Percentiles rank a stretch among this genome's conserved stretches.
Evolutionary conservation across 345 rosid genomes (phyloP).

Genomic region (Conringia planisiliqua): DNA sequence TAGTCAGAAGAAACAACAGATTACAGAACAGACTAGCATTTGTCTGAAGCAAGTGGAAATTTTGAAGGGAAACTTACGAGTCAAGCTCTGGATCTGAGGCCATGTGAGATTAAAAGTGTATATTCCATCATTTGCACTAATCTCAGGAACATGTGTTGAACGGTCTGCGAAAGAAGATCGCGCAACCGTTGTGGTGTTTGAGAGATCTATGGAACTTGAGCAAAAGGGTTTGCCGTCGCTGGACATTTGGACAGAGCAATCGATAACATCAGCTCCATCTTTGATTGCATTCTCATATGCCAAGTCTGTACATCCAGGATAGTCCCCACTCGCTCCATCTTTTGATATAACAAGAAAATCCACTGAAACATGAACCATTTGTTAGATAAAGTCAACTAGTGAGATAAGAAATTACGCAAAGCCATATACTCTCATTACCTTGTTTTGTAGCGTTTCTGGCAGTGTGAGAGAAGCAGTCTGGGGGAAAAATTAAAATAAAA

Average conservation of each 20-base stretch:
- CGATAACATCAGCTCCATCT: conserved; percentile 62
- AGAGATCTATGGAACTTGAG: conserved; percentile 48
- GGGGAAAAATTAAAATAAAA: too few relatives aligned
- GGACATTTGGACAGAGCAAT: conserved; percentile 79
- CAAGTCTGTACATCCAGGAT: conserved; percentile 65
- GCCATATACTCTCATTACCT: conserved; percentile 37
- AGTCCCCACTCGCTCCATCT: conserved; percentile 84
- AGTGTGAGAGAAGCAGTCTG: conserved; percentile 66
- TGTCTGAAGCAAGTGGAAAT: neutral
- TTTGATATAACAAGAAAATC: conserved; percentile 49
- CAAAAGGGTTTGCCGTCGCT: conserved; percentile 63
- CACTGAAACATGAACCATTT: conserved; percentile 33
- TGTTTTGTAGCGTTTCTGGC: conserved; percentile 41
- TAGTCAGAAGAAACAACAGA: too few relatives aligned
- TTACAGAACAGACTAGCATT: neutral
- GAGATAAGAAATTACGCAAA: too few relatives aligned
- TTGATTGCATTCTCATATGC: conserved; percentile 59
- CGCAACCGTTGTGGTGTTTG: conserved; percentile 31
- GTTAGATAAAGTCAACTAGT: neutral
- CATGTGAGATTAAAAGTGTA: conserved; percentile 58
- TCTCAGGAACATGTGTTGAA: conserved; percentile 35
- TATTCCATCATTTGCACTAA: conserved; percentile 34
- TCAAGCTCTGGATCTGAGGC: conserved; percentile 49
- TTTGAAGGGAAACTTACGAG: conserved; percentile 41
- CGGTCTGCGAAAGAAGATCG: conserved; percentile 29